Base-by-base conservation (phyloP, 352 stramenopile species). In the Phytophthora pseudosyringae region DNA sequence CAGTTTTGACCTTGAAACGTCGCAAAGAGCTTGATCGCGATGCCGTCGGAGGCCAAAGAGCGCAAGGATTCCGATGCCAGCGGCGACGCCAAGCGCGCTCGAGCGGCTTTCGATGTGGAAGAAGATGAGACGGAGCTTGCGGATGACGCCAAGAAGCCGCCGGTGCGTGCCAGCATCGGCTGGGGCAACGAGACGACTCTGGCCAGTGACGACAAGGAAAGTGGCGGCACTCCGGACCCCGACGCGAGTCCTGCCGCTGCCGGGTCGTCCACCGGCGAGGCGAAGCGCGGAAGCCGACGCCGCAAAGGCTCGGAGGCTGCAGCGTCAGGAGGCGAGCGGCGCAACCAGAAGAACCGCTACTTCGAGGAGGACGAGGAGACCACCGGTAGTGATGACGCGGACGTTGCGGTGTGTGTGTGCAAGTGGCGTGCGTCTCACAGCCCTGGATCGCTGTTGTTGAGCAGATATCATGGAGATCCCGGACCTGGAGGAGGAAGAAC, bases 401-500 rank as follows among this genome's bases (percentile, higher is more conserved):
- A 21, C 21, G 21, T 21, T 21, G 21, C 7, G 38, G 28, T 53
- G 21, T 33, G 16, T 33, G 16, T 21, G 21, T 21, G 2, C 7
- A 36, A 10, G 5, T 4, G 11, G 7, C 32, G 25, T 50, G 12
- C 5, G 41, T 25, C 51, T 50, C 29, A 50, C 13, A 2, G 3
- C 9, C 43, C 13, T 10, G 15, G 16, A 21, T 38, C 10, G 25
- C 4, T 1, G 18, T 31, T 18, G 9, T 44, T 62, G 35, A 41
- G 32, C 43, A 93, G 85, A 91, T 25, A 88, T 93, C 35, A 71
- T 90, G 28, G 85, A 94, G 68, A 92, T 94, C 40, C 85, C 85
- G 1, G 85, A 94, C 60, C 59, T 94, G 6, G 83, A 94, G 35
- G 85, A 94, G 61, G 85, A 94, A 67, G 85, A 94, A 45, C 85